phyloP scores from a whole-genome alignment of 2,329 filamentous ascomycete genomes.

The Claviceps sp. region DNA sequence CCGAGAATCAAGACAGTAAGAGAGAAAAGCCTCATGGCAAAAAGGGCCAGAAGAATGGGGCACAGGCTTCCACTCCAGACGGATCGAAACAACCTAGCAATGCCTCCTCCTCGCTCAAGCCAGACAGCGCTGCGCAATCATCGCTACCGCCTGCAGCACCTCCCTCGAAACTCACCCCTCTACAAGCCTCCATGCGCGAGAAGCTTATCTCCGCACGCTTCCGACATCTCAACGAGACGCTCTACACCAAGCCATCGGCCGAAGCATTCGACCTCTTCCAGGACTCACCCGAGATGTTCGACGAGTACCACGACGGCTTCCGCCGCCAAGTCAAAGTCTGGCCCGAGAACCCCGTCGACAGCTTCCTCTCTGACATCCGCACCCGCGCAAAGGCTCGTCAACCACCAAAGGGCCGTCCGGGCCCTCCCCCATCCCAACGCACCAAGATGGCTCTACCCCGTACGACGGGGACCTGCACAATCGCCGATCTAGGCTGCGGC shows the following conservation, averaged over 20 bases:
- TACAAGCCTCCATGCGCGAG: conserved; percentile 86
- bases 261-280: conserved; percentile 76
- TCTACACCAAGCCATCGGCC: conserved; percentile 81
- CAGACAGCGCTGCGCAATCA: conserved; percentile 13
- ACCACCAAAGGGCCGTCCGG: conserved; percentile 17
- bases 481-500: conserved; percentile 88
- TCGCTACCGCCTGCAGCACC: conserved; percentile 23
- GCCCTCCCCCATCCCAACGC: conserved; percentile 14
- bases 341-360: conserved; percentile 92
- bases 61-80: conserved; percentile 7
- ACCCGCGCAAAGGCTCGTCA: conserved; percentile 44
- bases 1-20: conserved; percentile 23
- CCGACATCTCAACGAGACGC: conserved; percentile 90
- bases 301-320: conserved; percentile 93
- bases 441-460: conserved; percentile 48
- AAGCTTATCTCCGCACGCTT: conserved; percentile 93
- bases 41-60: conserved; percentile 10
- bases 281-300: conserved; percentile 81
- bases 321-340: conserved; percentile 88
- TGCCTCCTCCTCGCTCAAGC: conserved; percentile 7
- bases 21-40: conserved; percentile 15
- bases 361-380: conserved; percentile 62
- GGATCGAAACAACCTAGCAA: conserved; percentile 6
- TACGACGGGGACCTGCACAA: conserved; percentile 56
- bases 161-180: conserved; percentile 62